Base-by-base conservation (phyloP, 164 flowering plant species). In the Umbilicus rupestris region DNA sequence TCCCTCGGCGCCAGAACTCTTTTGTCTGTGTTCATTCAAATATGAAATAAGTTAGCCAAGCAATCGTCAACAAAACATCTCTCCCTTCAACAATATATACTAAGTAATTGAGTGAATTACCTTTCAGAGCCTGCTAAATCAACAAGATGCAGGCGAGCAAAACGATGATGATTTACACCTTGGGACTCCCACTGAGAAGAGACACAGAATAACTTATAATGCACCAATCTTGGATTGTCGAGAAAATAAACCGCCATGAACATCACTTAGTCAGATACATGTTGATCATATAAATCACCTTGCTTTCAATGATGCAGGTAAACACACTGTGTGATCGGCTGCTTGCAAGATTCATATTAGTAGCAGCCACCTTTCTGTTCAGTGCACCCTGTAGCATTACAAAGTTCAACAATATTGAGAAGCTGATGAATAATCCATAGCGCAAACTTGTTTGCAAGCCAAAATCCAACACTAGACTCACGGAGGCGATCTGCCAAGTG, bases 1-100 rank as follows among this genome's bases (percentile, higher is more conserved):
- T 37, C 99, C 99, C 80, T 95, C 99, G 66, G 99, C 99, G 31
- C 99, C 99, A 66, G 98, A 95, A 78, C 92, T 92, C 77, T 92
- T 95, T 69, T 95, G 99, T 87, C 99, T 95, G 76, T n/a, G 11
- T 57, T 39, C 16, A 39, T 22, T 24, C 52, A 62, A 29, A 29
- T 33, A 20, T 29, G 20, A 6, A 30, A 62, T 10, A 55, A 28
- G 11, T 15, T 55, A 14, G 33, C 4, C 12, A 28, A 55, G 6
- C 14, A 20, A 22, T 26, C 35, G 10, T 3, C 3, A 1, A 55
- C 19, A 24, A 26, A 2, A 12, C 14, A 28, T 55, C 17, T 14
- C 33, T 14, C 33, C 19, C 8, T 33, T 50, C 24, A 19, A 49
- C 17, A 11, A n/a, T 33, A 42, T n/a, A 33, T 24, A 52, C 39